Evolutionary conservation across 2,329 filamentous ascomycete species (phyloP), one percentile per base, ranked within the genome.

Genomic region (Cladophialophora exuberans): DNA sequence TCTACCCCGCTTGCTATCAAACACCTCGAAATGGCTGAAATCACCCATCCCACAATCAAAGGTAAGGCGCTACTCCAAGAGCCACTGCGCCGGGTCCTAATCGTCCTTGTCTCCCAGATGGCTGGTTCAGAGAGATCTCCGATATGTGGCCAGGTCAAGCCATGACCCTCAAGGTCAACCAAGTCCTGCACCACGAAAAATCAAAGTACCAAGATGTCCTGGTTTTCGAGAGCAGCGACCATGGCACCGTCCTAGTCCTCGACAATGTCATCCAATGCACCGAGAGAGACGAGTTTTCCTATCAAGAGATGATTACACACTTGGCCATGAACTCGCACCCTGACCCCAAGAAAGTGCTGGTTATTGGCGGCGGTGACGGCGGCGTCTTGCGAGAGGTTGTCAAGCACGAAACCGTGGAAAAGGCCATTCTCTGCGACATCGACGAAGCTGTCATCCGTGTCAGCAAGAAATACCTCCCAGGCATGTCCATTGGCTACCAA

Each of bases 181-280:
- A 97, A 82, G 87, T 99, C 70, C 83, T 99, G 62, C 92, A 97
- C 83, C 93, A 97, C 82, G 94, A 99, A 82, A 97, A 97, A 85
- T 94, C 89, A 82, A 82, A 96, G 82, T 99, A 97, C 82, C 94
- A 99, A 79, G 94, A 99, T 72, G 93, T 99, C 64, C 86, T 99
- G 69, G 90, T 97, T 81, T 99, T 99, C 81, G 89, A 99, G 83
- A 96, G 90, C 67, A 96, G 88, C 80, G 86, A 97, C 83, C 89
- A 97, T 76, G 94, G 94, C 75, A 96, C 86, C 71, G 93, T 97
- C 59, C 83, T 99, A 56, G 93, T 99, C 62, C 85, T 99, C 66
- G 94, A 99, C 83, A 97, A 97, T 73, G 94, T 97, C 73, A 96
- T 99, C 76, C 94, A 99, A 79, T 91, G 87, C 84, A 97, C 94